phyloP scores from a whole-genome alignment of 257 asterid genomes.

The Plantago major region DNA sequence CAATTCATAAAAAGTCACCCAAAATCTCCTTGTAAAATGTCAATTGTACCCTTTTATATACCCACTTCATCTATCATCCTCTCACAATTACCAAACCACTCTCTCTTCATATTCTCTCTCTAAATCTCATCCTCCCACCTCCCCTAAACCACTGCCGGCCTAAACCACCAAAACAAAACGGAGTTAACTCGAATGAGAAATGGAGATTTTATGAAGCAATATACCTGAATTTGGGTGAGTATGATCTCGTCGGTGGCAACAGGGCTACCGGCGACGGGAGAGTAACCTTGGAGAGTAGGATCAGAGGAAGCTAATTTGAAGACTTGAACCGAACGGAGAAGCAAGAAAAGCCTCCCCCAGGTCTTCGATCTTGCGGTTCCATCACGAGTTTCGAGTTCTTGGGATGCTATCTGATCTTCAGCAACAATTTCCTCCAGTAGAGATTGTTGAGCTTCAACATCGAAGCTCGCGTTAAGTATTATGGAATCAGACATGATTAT shows the following conservation, averaged over 20 bases:
- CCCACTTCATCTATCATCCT: too few relatives aligned
- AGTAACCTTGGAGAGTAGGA: slow-evolving; percentile 1
- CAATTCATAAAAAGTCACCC: too few relatives aligned
- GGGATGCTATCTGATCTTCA: background rate
- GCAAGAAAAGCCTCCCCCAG: background rate
- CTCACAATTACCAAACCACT: too few relatives aligned
- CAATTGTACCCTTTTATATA: too few relatives aligned
- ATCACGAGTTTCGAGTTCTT: background rate
- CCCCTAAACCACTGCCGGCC: too few relatives aligned
- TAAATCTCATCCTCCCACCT: too few relatives aligned
- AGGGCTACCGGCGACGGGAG: background rate
- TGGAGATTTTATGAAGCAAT: background rate
- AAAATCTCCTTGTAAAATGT: too few relatives aligned
- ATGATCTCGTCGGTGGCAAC: slow-evolving; percentile 1
- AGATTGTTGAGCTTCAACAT: slow-evolving; percentile 26
- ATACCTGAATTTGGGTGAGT: background rate
- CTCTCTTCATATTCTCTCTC: too few relatives aligned
- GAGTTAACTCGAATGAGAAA: too few relatives aligned
- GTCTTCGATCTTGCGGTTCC: background rate
- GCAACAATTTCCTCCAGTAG: slow-evolving; percentile 12
- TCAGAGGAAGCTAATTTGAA: slow-evolving; percentile 7
- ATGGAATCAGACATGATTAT: slow-evolving; percentile 20
- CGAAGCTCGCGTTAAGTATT: slow-evolving; percentile 17
- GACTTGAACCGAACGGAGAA: slow-evolving; percentile 15
- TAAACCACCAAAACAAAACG: too few relatives aligned